These are phyloP conservation scores for Daldinia sp. DNA, from an alignment of 2,329 filamentous ascomycete genomes.

Conservation along the genomic window DNA sequence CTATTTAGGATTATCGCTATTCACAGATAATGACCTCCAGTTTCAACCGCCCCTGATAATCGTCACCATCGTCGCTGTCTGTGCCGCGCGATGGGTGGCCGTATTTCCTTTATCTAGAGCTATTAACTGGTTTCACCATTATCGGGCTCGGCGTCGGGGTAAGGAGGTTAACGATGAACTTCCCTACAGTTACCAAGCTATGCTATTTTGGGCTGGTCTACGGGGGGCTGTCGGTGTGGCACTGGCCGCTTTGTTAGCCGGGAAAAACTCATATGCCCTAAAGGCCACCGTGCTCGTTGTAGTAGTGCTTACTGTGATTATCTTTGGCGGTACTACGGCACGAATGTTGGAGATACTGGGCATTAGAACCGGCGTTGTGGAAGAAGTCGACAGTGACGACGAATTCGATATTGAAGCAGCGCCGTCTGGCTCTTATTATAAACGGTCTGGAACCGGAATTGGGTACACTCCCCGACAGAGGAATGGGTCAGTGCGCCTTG, in stretches of 20 bases:
- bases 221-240: conserved; percentile 96
- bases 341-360: conserved; percentile 97
- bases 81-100: conserved; percentile 88
- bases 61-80: conserved; percentile 89
- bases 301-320: conserved; percentile 96
- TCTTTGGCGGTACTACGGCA: conserved; percentile 96
- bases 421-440: conserved; percentile 77
- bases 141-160: conserved; percentile 80
- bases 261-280: conserved; percentile 81
- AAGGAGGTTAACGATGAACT: conserved; percentile 83
- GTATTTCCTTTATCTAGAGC: conserved; percentile 90
- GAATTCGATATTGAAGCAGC: conserved; percentile 95
- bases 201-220: conserved; percentile 99
- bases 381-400: conserved; percentile 96
- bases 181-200: conserved; percentile 95
- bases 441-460: conserved; percentile 78
- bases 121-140: conserved; percentile 93
- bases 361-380: conserved; percentile 95
- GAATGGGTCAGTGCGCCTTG: conserved; percentile 67
- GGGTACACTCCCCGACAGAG: conserved; percentile 76
- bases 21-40: conserved; percentile 85
- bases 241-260: conserved; percentile 85
- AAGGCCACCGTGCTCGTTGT: conserved; percentile 97
- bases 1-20: conserved; percentile 92
- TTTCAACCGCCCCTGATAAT: conserved; percentile 97